Conservation (phyloP, 2,329 filamentous ascomycete species). For the Lasiodiplodia citricola region DNA sequence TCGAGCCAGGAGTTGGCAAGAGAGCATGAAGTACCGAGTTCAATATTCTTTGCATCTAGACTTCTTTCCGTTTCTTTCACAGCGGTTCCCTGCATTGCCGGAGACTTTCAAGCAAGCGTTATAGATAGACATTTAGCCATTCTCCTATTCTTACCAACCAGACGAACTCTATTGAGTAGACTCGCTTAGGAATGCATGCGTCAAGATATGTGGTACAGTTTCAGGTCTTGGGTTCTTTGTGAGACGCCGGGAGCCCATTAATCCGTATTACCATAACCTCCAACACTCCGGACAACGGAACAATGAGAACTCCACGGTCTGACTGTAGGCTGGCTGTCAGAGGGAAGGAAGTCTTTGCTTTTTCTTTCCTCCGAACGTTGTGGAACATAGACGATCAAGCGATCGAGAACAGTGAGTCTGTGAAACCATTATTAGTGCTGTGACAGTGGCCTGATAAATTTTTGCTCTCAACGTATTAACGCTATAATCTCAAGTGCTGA, state of each 20-base stretch:
- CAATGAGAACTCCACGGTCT: too few relatives aligned
- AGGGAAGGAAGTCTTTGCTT: background rate
- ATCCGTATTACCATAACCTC: background rate
- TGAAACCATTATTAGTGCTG: background rate
- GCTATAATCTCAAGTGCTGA: background rate
- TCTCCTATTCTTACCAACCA: background rate
- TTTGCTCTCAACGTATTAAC: background rate
- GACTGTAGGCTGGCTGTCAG: background rate
- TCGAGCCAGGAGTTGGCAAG: constrained; percentile 22
- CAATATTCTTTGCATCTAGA: background rate
- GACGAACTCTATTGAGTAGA: background rate
- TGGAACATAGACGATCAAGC: background rate
- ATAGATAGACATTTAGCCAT: background rate
- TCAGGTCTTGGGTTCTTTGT: background rate
- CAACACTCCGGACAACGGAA: background rate
- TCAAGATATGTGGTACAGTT: background rate
- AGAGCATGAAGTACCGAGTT: background rate
- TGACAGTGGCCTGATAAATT: background rate
- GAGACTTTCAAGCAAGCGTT: background rate
- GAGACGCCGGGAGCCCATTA: background rate
- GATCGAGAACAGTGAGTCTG: background rate
- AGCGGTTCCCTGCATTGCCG: background rate
- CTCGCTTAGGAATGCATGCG: background rate
- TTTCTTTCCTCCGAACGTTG: background rate
- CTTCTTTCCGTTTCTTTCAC: background rate